phyloP scores from a whole-genome alignment of 2,329 filamentous ascomycete genomes.

The Ceratocystis variospora region DNA sequence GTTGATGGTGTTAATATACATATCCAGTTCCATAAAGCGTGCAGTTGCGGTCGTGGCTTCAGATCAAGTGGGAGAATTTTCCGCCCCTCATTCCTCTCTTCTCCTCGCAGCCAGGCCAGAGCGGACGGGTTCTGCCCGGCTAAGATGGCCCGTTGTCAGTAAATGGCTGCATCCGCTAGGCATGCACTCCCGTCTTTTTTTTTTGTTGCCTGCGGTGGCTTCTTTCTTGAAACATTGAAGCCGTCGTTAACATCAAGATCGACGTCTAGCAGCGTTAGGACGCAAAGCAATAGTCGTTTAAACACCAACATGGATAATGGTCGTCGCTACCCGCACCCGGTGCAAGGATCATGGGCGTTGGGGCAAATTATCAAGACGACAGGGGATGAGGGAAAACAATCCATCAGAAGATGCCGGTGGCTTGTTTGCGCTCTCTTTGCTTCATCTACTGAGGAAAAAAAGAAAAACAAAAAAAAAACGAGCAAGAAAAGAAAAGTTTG shows the following conservation, averaged over 20 bases:
- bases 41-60: not conserved
- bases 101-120: too few species aligned
- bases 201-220: not conserved
- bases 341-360: slow-evolving; percentile 6
- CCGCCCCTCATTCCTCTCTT: not conserved
- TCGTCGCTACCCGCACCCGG: not conserved
- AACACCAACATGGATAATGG: not conserved
- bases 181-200: too few species aligned
- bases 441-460: not conserved
- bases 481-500: not conserved
- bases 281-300: not conserved
- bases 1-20: not conserved
- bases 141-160: too few species aligned
- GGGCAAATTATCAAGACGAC: not conserved
- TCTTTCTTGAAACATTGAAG: not conserved
- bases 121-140: too few species aligned
- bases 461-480: not conserved
- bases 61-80: not conserved
- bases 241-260: not conserved
- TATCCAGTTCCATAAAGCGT: not conserved
- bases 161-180: too few species aligned
- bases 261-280: not conserved
- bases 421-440: not conserved
- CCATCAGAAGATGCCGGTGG: not conserved
- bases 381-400: not conserved